Evolutionary conservation across 345 rosid genomes (phyloP).

Genomic region (Melaleuca alternifolia): DNA sequence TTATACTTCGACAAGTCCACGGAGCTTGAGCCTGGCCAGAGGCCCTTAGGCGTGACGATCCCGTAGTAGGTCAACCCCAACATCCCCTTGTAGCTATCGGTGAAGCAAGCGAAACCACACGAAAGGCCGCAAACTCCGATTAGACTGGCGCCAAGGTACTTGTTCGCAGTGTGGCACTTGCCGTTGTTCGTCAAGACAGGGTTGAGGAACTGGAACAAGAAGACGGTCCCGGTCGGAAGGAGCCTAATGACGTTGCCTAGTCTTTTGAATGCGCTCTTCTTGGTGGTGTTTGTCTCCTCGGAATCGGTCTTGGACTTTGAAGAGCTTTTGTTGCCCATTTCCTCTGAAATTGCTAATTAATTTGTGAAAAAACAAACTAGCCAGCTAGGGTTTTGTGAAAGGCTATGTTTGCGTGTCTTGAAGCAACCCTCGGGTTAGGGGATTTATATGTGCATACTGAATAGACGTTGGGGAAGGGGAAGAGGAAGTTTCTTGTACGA

Average conservation of each 20-base stretch:
- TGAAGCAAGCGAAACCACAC: constrained; percentile 55
- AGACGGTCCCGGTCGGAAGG: constrained; percentile 89
- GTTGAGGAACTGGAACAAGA: constrained; percentile 68
- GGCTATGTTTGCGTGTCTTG: background rate
- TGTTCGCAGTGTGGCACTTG: constrained; percentile 38
- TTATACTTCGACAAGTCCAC: constrained; percentile 33
- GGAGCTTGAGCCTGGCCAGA: constrained; percentile 42
- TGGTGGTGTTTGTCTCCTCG: constrained; percentile 10
- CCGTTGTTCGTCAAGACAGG: constrained; percentile 77
- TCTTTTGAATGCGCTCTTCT: constrained; percentile 38
- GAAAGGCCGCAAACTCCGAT: constrained; percentile 53
- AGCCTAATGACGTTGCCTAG: constrained; percentile 63
- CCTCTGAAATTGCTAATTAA: background rate
- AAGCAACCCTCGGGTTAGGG: background rate
- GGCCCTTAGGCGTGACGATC: constrained; percentile 41
- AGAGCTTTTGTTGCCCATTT: background rate
- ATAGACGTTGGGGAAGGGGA: background rate
- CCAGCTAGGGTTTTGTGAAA: background rate
- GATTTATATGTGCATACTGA: background rate
- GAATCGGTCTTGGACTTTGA: background rate
- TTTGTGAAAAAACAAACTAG: background rate
- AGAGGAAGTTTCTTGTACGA: constrained; percentile 17
- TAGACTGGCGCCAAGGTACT: constrained; percentile 42
- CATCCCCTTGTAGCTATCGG: constrained; percentile 56
- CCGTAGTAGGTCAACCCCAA: constrained; percentile 49